These are phyloP conservation scores for Fusarium nodosum DNA, from an alignment of 2,329 filamentous ascomycete species.

Conservation along the genomic window DNA sequence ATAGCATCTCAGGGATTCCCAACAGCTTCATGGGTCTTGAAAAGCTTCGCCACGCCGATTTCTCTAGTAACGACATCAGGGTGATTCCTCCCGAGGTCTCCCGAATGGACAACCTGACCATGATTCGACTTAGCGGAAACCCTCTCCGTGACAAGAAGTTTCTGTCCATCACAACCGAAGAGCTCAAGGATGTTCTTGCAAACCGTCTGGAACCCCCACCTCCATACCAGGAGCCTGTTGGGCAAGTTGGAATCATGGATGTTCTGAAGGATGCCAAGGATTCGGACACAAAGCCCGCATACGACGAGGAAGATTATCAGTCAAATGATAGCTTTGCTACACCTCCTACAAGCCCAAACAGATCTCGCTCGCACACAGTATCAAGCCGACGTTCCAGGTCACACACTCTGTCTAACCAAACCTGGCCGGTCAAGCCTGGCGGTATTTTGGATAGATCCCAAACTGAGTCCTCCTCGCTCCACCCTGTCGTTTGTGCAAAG, in stretches of 20 bases:
- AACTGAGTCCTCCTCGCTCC: conserved; percentile 72
- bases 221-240: conserved; percentile 54
- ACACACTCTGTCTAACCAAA: conserved; percentile 61
- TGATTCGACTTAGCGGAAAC: conserved; percentile 87
- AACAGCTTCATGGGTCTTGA: conserved; percentile 77
- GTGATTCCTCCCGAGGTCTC: conserved; percentile 81
- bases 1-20: conserved; percentile 82
- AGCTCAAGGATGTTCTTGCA: conserved; percentile 81
- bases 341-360: conserved; percentile 65
- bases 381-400: conserved; percentile 61
- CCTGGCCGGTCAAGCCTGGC: conserved; percentile 69
- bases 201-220: conserved; percentile 73
- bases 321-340: conserved; percentile 71
- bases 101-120: conserved; percentile 81
- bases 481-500: conserved; percentile 69
- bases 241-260: conserved; percentile 40
- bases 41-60: conserved; percentile 81
- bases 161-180: conserved; percentile 81
- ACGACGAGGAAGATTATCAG: conserved; percentile 59
- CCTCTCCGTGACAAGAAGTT: conserved; percentile 91
- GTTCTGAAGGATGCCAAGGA: conserved; percentile 44
- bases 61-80: conserved; percentile 87
- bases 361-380: conserved; percentile 63
- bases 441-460: conserved; percentile 78
- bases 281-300: conserved; percentile 5